Percentiles rank a stretch among this genome's conserved stretches.
phyloP scores from a whole-genome alignment of 129 eudicot species.

The Flaveria robusta region DNA sequence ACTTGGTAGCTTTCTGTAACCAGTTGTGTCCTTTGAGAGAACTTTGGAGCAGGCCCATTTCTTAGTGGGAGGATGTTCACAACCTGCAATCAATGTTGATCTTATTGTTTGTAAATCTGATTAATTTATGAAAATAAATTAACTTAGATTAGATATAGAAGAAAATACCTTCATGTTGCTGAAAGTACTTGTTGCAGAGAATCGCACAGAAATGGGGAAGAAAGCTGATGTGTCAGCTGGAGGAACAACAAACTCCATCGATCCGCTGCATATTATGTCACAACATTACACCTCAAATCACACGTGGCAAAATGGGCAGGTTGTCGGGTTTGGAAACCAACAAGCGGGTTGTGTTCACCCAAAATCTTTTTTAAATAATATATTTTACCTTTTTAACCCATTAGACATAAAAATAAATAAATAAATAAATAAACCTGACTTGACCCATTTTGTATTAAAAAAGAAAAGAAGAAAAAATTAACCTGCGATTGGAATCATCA shows the following conservation, averaged over 20 bases:
- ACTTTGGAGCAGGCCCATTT: constrained; percentile 79
- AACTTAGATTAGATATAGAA: neutral
- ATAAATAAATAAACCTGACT: too few relatives aligned
- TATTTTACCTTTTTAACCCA: neutral
- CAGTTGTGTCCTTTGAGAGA: constrained; percentile 71
- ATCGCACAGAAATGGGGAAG: constrained; percentile 95
- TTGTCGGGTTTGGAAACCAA: too few relatives aligned
- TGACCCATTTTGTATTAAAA: neutral
- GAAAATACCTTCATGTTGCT: constrained; percentile 79
- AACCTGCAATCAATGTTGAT: constrained; percentile 51
- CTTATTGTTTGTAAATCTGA: neutral
- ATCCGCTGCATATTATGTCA: constrained; percentile 62
- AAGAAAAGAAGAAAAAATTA: neutral
- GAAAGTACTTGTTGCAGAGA: constrained; percentile 81
- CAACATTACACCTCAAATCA: constrained; percentile 21
- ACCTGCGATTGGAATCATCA: constrained; percentile 95
- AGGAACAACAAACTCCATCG: constrained; percentile 96
- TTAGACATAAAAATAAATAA: neutral
- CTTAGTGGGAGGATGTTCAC: constrained; percentile 65
- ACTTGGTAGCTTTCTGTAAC: constrained; percentile 89
- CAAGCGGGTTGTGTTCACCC: neutral
- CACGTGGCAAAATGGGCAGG: neutral
- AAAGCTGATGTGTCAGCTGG: constrained; percentile 79
- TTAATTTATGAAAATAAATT: neutral
- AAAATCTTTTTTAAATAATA: neutral